Evolutionary conservation across 2,329 filamentous ascomycete genomes (phyloP), one percentile per base, ranked within the genome.

Genomic region (Cryphonectria parasitica): DNA sequence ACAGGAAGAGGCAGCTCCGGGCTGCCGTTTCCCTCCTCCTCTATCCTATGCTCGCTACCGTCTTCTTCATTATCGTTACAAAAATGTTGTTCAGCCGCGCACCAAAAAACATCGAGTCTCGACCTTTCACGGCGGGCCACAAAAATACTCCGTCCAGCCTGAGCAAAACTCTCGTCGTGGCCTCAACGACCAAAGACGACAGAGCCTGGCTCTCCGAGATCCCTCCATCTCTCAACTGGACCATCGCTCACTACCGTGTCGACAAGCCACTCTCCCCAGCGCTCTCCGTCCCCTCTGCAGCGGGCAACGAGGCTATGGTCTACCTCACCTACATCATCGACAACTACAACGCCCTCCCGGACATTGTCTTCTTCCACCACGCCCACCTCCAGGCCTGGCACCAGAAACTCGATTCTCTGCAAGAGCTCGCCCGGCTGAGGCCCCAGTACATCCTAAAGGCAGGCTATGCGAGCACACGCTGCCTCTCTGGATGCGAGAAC

Each of bases 301-400:
- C 76, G 77, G 89, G 88, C 60, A 84, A 88, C 75, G 89, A 91
- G 77, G 86, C 87, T 34, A 89, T 90, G 84, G 82, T 84, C 17
- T 90, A 90, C 77, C 81, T 90, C 64, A 87, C 86, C 60, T 90
- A 88, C 78, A 86, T 90, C 73, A 86, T 90, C 75, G 86, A 90
- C 75, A 82, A 89, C 77, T 90, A 90, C 78, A 82, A 88, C 66
- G 74, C 82, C n/a, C 82, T 90, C 1, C 84, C 87, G 2, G 88
- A 89, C 72, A 83, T 89, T 28, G 80, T 85, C 60, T 83, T 89
- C 65, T 90, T 90, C 78, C 85, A 88, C 80, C 89, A 90, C 77
- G 83, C 86, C 41, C 85, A 88, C 83, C 66, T 52, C 17, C 43
- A 63, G 41, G 84, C 86, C 45, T 90, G 88, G 88, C 89, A 90